Conservation (phyloP, 1,284 basidiomycete species). For the Leccinum subrobustum region DNA sequence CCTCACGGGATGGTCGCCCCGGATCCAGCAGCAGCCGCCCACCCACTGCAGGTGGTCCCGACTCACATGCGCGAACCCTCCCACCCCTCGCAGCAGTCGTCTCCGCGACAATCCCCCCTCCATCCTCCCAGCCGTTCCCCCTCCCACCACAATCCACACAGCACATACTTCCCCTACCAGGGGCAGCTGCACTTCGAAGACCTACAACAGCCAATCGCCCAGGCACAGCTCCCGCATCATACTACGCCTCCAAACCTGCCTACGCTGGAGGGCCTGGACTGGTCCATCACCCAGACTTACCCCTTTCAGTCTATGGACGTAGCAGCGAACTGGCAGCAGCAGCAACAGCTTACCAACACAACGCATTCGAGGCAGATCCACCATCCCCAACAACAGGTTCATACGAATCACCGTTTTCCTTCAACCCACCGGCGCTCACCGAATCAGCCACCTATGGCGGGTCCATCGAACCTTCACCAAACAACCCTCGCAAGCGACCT, state of each 20-base stretch:
- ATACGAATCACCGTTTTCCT: conserved; percentile 73
- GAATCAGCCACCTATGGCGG: conserved; percentile 32
- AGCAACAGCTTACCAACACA: conserved; percentile 31
- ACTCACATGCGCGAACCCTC: conserved; percentile 50
- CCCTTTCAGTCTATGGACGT: conserved; percentile 42
- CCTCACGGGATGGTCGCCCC: conserved; percentile 45
- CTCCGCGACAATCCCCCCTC: conserved; percentile 56
- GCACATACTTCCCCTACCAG: conserved; percentile 48
- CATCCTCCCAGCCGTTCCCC: conserved; percentile 37
- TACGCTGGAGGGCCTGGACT: conserved; percentile 49
- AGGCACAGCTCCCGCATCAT: conserved; percentile 62
- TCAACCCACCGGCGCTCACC: conserved; percentile 66
- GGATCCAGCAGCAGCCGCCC: conserved; percentile 48
- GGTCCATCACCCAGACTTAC: conserved; percentile 46
- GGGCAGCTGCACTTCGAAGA: conserved; percentile 37
- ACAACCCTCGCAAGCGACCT: conserved; percentile 63
- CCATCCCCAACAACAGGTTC: conserved; percentile 28
- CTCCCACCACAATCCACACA: conserved; percentile 39
- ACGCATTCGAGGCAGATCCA: conserved; percentile 34
- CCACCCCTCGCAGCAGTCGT: conserved; percentile 73
- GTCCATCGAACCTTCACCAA: conserved; percentile 32
- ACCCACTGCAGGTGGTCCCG: conserved; percentile 40
- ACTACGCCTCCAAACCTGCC: conserved; percentile 46
- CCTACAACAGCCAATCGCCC: conserved; percentile 52
- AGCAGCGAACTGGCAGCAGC: conserved; percentile 34